These are phyloP conservation scores for Zoysia pacifica DNA, from an alignment of 176 grass and related monocot species.

Conservation along the genomic window DNA sequence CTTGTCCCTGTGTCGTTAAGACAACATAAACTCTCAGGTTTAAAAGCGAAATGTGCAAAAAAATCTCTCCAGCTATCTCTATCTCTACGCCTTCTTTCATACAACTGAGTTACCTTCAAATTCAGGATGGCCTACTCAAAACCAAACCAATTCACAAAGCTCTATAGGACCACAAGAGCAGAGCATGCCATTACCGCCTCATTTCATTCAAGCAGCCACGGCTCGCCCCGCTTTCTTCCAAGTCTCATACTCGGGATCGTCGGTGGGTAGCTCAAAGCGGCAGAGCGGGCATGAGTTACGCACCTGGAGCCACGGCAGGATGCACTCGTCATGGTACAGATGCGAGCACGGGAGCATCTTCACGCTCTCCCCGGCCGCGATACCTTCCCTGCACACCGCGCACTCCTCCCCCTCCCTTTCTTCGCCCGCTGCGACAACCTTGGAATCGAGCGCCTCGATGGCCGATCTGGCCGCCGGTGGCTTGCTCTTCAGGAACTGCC, in stretches of 20 bases:
- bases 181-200: neutral
- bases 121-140: slow-evolving; percentile 8
- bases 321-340: slow-evolving; percentile 85
- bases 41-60: slow-evolving; percentile 28
- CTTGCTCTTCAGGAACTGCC: slow-evolving; percentile 47
- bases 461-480: slow-evolving; percentile 60
- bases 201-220: slow-evolving; percentile 19
- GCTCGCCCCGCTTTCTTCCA: slow-evolving; percentile 51
- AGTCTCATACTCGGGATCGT: slow-evolving; percentile 77
- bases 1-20: neutral
- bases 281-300: slow-evolving; percentile 95
- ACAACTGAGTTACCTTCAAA: slow-evolving; percentile 25
- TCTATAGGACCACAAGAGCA: slow-evolving; percentile 25
- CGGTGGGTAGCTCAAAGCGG: slow-evolving; percentile 84
- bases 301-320: slow-evolving; percentile 81
- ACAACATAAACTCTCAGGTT: slow-evolving; percentile 16
- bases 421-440: slow-evolving; percentile 40
- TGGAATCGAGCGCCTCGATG: slow-evolving; percentile 54
- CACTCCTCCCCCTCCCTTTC: slow-evolving; percentile 61
- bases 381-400: slow-evolving; percentile 71
- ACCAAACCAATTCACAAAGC: slow-evolving; percentile 34
- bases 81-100: slow-evolving; percentile 40
- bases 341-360: slow-evolving; percentile 83
- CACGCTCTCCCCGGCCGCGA: slow-evolving; percentile 51
- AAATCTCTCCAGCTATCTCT: slow-evolving; percentile 31